Conservation (phyloP, 495 filamentous ascomycete species). For the Aspergillus carlsbadensis region DNA sequence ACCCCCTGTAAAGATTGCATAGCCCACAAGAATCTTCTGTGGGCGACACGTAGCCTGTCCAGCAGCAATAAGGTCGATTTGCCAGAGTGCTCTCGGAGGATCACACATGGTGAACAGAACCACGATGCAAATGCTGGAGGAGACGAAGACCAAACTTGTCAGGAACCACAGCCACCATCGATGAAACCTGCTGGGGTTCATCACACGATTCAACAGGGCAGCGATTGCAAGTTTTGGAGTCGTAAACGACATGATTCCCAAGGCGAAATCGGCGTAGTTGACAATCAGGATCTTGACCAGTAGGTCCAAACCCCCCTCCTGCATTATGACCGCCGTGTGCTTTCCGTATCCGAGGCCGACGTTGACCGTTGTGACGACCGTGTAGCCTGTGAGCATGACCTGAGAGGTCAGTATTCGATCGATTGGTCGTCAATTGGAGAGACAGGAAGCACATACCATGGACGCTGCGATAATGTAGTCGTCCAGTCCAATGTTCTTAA, state of each 20-base stretch:
- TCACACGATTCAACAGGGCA: slow-evolving; percentile 32
- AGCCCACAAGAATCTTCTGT: slow-evolving; percentile 32
- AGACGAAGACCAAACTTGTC: slow-evolving; percentile 16
- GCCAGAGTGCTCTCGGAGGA: slow-evolving; percentile 41
- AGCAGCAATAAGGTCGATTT: slow-evolving; percentile 23
- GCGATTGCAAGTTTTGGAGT: slow-evolving; percentile 44
- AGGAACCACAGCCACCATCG: slow-evolving; percentile 31
- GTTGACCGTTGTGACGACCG: slow-evolving; percentile 24
- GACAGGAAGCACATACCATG: slow-evolving; percentile 25
- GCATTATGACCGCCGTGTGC: slow-evolving; percentile 7
- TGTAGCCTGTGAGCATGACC: slow-evolving; percentile 20
- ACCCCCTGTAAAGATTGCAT: slow-evolving; percentile 34
- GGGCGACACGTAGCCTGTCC: slow-evolving; percentile 31
- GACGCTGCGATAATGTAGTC: slow-evolving; percentile 43
- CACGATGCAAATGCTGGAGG: slow-evolving; percentile 24
- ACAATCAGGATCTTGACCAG: slow-evolving; percentile 20
- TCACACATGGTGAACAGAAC: slow-evolving; percentile 41
- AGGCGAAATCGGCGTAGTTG: slow-evolving; percentile 33
- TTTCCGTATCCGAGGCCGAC: slow-evolving; percentile 24
- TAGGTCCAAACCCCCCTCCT: not conserved
- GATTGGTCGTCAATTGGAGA: not conserved
- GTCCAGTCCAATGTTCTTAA: slow-evolving; percentile 41
- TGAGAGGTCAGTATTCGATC: not conserved
- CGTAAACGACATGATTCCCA: slow-evolving; percentile 40
- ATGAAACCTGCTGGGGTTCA: slow-evolving; percentile 32